Base-by-base conservation (phyloP, 257 asterid species). In the Nicotiana sylvestris region DNA sequence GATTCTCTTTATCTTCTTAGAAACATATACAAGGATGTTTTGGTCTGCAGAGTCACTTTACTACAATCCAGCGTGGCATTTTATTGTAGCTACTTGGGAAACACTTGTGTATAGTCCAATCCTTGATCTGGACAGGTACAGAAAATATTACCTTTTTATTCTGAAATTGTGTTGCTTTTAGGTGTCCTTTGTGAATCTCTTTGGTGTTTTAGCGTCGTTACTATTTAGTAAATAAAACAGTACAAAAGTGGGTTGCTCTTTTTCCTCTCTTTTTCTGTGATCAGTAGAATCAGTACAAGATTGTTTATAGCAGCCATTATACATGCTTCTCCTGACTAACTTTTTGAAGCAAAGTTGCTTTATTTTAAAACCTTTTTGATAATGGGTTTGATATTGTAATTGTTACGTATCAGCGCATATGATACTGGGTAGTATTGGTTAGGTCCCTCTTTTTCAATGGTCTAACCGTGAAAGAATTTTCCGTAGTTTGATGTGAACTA, bases 31-130 rank as follows among this genome's bases (percentile, higher is more conserved):
- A 32, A 91, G 99, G 66, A 93, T 96, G 99, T 96, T 96, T 84
- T 96, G 99, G 99, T 89, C 99, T 10, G 97, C 98, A 32, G 99
- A 96, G 87, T 91, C 99, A 80, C 98, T 96, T 65, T 96, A 96
- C 88, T 96, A 96, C 93, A 96, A 96, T 81, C 97, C 99, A 6
- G 91, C 92, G 16, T 96, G 99, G 99, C 94, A 96, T 77, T 89
- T 85, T 33, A 93, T 96, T 74, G 98, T 96, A 53, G 87, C 89
- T 55, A 86, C 97, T 65, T 96, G 99, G 99, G 99, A 96, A 88
- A 83, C 92, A n/a, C 87, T 96, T 18, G 99, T 96, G 32, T 96
- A 96, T 91, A 94, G 99, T 88, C 99, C 99, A 66, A 68, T 96
- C 81, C 97, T 96, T 74, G 99, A 96, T 86, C 89, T 96, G 86